Evolutionary conservation across 2,329 filamentous ascomycete species (phyloP).

Genomic region (Drechslerella coelobrocha): DNA sequence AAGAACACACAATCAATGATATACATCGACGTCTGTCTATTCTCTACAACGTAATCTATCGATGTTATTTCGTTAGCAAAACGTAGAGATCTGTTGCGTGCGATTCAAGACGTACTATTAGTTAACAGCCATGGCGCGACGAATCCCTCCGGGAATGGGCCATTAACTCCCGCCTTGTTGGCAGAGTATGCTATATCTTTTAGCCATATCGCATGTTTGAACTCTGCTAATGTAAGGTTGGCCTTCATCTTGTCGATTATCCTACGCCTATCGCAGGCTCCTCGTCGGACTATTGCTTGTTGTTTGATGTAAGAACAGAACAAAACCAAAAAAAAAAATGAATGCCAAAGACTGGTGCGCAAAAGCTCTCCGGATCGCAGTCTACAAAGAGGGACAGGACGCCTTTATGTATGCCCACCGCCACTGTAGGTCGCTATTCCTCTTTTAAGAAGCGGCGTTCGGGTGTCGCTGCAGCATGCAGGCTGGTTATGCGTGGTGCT

Average conservation of each 20-base stretch:
- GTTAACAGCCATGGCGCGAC: slow-evolving; percentile 36
- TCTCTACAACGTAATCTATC: slow-evolving; percentile 29
- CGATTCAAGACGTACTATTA: slow-evolving; percentile 9
- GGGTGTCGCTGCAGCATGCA: slow-evolving; percentile 9
- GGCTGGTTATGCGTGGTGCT: slow-evolving; percentile 21
- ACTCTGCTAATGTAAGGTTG: slow-evolving; percentile 23
- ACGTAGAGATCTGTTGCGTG: background rate
- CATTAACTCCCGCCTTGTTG: slow-evolving; percentile 36
- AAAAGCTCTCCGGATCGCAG: slow-evolving; percentile 10
- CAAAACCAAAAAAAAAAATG: slow-evolving; percentile 6
- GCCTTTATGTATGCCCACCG: slow-evolving; percentile 30
- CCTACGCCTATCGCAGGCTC: slow-evolving; percentile 15
- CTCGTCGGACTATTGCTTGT: background rate
- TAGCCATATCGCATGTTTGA: slow-evolving; percentile 41
- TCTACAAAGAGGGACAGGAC: slow-evolving; percentile 10
- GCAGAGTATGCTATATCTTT: slow-evolving; percentile 30
- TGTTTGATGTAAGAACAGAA: slow-evolving; percentile 22
- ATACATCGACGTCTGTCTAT: slow-evolving; percentile 40
- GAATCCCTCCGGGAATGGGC: slow-evolving; percentile 36
- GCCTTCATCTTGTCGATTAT: slow-evolving; percentile 24
- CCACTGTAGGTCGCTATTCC: background rate
- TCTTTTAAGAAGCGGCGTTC: background rate
- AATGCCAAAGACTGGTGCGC: slow-evolving; percentile 23
- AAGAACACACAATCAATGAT: slow-evolving; percentile 43
- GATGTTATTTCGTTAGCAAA: background rate